Evolutionary conservation across 2,329 filamentous ascomycete species (phyloP).

Genomic region (Lachnellula cervina): DNA sequence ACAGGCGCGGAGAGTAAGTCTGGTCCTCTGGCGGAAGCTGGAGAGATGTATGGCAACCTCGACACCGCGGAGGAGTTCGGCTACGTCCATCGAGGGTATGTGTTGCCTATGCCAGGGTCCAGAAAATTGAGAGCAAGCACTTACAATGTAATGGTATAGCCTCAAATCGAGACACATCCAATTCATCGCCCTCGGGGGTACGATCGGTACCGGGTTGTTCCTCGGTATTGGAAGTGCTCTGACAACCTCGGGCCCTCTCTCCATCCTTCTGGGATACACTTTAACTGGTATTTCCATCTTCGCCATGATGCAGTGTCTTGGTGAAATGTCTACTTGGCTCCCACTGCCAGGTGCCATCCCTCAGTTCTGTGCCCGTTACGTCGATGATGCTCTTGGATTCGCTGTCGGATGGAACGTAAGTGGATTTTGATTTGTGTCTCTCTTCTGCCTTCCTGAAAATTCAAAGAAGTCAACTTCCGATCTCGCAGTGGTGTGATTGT

Average conservation of each 20-base stretch:
- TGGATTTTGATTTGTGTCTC: slow-evolving; percentile 46
- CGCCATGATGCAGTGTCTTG: slow-evolving; percentile 45
- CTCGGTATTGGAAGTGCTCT: slow-evolving; percentile 50
- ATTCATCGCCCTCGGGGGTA: slow-evolving; percentile 55
- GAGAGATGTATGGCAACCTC: slow-evolving; percentile 47
- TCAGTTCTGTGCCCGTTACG: slow-evolving; percentile 39
- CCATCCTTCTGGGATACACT: slow-evolving; percentile 47
- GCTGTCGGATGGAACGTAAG: slow-evolving; percentile 53
- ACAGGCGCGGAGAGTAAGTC: slow-evolving; percentile 27
- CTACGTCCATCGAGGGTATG: slow-evolving; percentile 45
- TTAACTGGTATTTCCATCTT: slow-evolving; percentile 49
- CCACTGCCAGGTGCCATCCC: slow-evolving; percentile 48
- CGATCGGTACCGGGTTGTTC: slow-evolving; percentile 52
- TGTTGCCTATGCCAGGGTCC: slow-evolving; percentile 14
- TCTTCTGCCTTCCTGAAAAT: neutral
- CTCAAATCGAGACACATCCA: slow-evolving; percentile 48
- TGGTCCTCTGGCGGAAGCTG: slow-evolving; percentile 41
- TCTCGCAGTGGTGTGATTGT: neutral
- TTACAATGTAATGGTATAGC: slow-evolving; percentile 13
- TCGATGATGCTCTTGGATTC: slow-evolving; percentile 51
- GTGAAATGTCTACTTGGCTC: slow-evolving; percentile 48
- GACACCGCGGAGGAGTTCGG: slow-evolving; percentile 46
- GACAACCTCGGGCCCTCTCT: slow-evolving; percentile 48
- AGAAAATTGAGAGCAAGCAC: neutral
- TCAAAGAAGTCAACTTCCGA: neutral